Evolutionary conservation across 768 basidiomycete species (phyloP), one percentile per base, ranked within the genome.

Genomic region (Rhodotorula diobovata): DNA sequence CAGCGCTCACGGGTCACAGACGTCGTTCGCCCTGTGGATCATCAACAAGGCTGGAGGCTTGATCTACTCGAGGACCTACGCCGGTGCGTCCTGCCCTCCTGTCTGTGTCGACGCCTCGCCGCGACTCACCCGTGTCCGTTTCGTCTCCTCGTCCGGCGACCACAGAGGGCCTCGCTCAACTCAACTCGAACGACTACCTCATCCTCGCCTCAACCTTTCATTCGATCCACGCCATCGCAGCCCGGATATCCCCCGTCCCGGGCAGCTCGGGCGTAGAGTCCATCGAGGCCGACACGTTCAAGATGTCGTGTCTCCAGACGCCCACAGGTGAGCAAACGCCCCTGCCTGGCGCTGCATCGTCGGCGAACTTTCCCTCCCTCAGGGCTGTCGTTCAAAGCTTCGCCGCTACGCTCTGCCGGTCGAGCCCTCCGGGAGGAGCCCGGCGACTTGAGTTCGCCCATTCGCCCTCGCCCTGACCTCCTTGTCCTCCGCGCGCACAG

Each of bases 31-130:
- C n/a, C 64, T 78, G 30, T 80, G 68, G 80, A 93, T 97, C 67
- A 95, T 98, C 78, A 98, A 97, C 81, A 98, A 98, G 83, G 96
- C 96, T 23, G 96, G 96, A 37, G 96, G 96, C 14, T 85, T 98
- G 45, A 89, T 97, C 55, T 98, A 94, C 82, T 90, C 94, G 76
- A 86, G 90, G 68, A 91, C 88, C 79, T 95, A 94, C 79, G 87
- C 89, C 83, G 92, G 94, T 91, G 83, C 79, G 64, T 25, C 39
- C 8, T 43, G n/a, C 41, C 30, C 61, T 35, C 28, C 25, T 6
- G 28, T 7, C 12, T 9, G 7, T 12, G 32, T 35, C 32, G 14
- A 45, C 16, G 11, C n/a, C 53, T 53, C 5, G 32, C 30, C 41
- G 15, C 41, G 16, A n/a, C 48, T 60, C 30, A 18, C 15, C 53